These are phyloP conservation scores for Annulohypoxylon bovei DNA, from an alignment of 495 filamentous ascomycete species.

Conservation along the genomic window DNA sequence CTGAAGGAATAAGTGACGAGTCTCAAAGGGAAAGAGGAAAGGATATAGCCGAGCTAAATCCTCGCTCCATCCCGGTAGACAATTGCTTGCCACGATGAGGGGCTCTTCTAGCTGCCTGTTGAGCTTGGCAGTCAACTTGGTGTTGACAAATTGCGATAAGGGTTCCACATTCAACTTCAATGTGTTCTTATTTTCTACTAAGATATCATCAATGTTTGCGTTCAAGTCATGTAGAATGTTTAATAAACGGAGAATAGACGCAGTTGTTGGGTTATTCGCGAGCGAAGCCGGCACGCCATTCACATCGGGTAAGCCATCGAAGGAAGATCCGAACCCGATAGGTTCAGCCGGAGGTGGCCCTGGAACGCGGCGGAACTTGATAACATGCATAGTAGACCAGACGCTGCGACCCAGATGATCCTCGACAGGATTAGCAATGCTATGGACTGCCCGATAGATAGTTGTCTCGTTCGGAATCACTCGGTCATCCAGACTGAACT, in stretches of 20 bases:
- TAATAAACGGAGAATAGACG: conserved; percentile 87
- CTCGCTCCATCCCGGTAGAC: conserved; percentile 95
- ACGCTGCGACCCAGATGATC: conserved; percentile 78
- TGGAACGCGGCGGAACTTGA: conserved; percentile 87
- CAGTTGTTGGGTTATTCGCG: conserved; percentile 81
- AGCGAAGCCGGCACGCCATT: conserved; percentile 80
- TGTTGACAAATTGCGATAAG: conserved; percentile 96
- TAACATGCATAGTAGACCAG: conserved; percentile 88
- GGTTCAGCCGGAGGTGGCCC: conserved; percentile 89
- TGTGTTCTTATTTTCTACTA: conserved; percentile 82
- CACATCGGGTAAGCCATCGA: conserved; percentile 52
- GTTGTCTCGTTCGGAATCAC: conserved; percentile 91
- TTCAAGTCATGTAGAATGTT: conserved; percentile 95
- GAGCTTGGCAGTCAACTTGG: conserved; percentile 98
- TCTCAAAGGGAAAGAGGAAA: conserved; percentile 99
- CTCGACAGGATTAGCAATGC: conserved; percentile 69
- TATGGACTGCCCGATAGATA: conserved; percentile 93
- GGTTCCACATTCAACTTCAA: conserved; percentile 80
- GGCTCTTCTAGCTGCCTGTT: conserved; percentile 98
- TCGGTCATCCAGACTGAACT: conserved; percentile 89
- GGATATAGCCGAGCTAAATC: conserved; percentile 95
- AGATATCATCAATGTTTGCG: conserved; percentile 93
- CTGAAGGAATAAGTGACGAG: conserved; percentile 94
- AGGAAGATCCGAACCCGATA: conserved; percentile 67
- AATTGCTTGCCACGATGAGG: conserved; percentile 97